Evolutionary conservation across 202 grass and related monocot species (phyloP).

Genomic region (Carex arenaria): DNA sequence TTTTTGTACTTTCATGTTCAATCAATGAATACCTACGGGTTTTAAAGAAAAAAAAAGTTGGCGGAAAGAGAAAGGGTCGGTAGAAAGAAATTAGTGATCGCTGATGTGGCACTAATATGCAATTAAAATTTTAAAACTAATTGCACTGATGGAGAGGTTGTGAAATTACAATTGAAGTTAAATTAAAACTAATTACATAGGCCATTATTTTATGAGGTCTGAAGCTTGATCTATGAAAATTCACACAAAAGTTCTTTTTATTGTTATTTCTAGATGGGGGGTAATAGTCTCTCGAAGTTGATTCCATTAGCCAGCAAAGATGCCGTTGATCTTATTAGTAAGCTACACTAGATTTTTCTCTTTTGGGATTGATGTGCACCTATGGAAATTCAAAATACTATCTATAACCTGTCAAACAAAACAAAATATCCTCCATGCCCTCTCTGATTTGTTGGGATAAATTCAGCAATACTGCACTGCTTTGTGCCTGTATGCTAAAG

Average conservation of each 20-base stretch:
- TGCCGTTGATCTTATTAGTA: constrained; percentile 79
- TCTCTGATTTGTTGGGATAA: background rate
- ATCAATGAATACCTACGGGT: no score
- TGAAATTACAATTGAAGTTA: no score
- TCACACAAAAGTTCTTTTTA: background rate
- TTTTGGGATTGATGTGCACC: background rate
- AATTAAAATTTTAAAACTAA: no score
- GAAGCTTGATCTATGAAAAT: constrained; percentile 22
- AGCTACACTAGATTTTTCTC: constrained; percentile 13
- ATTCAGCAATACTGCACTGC: no score
- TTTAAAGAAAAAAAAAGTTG: no score
- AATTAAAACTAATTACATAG: no score
- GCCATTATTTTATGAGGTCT: background rate
- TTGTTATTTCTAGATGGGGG: constrained; percentile 36
- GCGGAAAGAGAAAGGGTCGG: no score
- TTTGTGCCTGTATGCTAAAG: no score
- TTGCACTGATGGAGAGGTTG: no score
- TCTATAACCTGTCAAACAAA: background rate
- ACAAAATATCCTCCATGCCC: background rate
- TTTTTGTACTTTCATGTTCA: no score
- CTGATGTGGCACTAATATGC: no score
- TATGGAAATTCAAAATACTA: background rate
- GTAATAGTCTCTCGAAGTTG: constrained; percentile 53
- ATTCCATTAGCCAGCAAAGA: constrained; percentile 67
- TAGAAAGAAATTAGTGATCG: no score